Base-by-base conservation (phyloP, 1,139 yeast genomes). In the Keqinozyma sinolaborantium region DNA sequence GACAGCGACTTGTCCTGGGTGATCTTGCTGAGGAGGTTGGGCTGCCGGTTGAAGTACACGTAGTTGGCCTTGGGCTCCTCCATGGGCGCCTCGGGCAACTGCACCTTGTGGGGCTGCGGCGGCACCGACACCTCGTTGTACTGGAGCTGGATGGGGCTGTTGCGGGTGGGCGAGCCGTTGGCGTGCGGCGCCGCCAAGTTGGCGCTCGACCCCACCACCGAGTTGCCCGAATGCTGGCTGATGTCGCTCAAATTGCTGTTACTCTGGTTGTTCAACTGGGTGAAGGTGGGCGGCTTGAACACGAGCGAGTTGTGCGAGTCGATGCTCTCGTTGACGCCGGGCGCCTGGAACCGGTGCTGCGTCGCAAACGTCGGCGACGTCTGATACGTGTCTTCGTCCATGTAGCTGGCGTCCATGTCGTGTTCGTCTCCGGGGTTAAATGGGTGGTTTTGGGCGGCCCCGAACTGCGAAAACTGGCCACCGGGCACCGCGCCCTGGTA, bases 1-100 rank as follows among this genome's bases (percentile, higher is more conserved):
- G 86, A 81, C 2, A 87, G 74, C 1, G 92, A 85, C 45, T 76
- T 79, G 48, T 83, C 92, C 50, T 82, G 90, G 1, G 86, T 67
- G 9, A 67, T 51, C 42, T 81, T 80, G 27, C 78, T 72, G 48
- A 83, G 65, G 47, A 73, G 65, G 41, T 84, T 94, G 0, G 97
- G 97, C 48, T 85, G 88, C 43, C 97, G 77, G 49, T 83, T 90
- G 59, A 90, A 84, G 50, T 79, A 75, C 34, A 83, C 87, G 45
- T 82, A 81, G 40, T 67, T 68, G 20, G 52, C 41, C 30, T 39
- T 44, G 5, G 18, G 26, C 5, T 33, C 7, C 23, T 10, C 12
- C 8, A 6, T 23, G 13, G 7, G 12, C 18, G 23, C 29, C 26
- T 32, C 28, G 13, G 35, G 29, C 10, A 28, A 28, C 24, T 33